These are phyloP conservation scores for Phytophthora kernoviae DNA, from an alignment of 352 stramenopile species.

Conservation along the genomic window DNA sequence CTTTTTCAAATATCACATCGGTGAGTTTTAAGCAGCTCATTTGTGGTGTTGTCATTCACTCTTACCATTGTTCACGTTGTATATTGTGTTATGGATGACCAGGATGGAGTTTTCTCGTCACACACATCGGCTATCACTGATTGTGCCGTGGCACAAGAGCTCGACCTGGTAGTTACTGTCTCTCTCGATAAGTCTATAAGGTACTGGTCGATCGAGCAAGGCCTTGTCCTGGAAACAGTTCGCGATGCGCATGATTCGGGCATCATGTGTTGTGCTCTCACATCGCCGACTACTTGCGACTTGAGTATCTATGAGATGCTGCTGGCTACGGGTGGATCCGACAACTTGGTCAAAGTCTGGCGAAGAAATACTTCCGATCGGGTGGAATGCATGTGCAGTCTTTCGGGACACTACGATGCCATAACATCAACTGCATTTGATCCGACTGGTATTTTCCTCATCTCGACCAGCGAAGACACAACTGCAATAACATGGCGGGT, in stretches of 20 bases:
- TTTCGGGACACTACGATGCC: constrained; percentile 59
- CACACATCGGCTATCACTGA: constrained; percentile 56
- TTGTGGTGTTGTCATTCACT: not conserved
- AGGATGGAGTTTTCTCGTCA: constrained; percentile 45
- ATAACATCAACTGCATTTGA: constrained; percentile 49
- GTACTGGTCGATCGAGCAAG: constrained; percentile 46
- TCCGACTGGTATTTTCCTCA: constrained; percentile 47
- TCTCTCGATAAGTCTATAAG: constrained; percentile 50
- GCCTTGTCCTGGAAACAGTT: constrained; percentile 42
- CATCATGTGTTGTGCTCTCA: constrained; percentile 53
- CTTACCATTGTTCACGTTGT: not conserved
- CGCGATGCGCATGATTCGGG: constrained; percentile 47
- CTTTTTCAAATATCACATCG: constrained; percentile 23
- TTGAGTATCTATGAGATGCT: constrained; percentile 35
- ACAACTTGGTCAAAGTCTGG: constrained; percentile 77
- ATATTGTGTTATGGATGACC: not conserved
- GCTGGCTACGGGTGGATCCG: constrained; percentile 56
- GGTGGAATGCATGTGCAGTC: constrained; percentile 46
- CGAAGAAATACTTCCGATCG: constrained; percentile 6
- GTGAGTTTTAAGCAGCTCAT: constrained; percentile 10
- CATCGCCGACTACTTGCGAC: constrained; percentile 29
- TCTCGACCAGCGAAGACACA: constrained; percentile 58
- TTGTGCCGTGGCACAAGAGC: constrained; percentile 44
- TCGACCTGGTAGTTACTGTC: constrained; percentile 53
- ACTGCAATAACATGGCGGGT: constrained; percentile 58